Base-by-base conservation (phyloP, 2,329 filamentous ascomycete genomes). In the Sordariomycetes sp. region DNA sequence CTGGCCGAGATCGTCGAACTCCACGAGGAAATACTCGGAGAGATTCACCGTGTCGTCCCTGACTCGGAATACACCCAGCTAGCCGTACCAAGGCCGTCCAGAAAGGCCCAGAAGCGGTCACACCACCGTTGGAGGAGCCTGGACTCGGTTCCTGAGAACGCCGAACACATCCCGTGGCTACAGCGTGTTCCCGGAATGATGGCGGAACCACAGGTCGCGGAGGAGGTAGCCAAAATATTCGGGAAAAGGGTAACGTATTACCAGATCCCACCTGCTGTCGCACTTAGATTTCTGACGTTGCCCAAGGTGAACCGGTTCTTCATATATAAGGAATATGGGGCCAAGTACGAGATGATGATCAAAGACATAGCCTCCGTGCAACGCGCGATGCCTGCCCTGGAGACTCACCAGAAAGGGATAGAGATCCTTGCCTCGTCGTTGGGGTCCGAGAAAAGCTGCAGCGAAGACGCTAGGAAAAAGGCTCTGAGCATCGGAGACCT, bases 301-400 rank as follows among this genome's bases (percentile, higher is more conserved):
- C 16, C 34, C 20, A 40, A 96, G 89, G 86, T 95, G 74, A 81
- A 83, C 60, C 84, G 85, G 0, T 94, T 97, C 72, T 88, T 89
- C 67, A 78, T 87, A 55, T 99, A 99, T 68, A 89, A 96, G 72
- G 89, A 96, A 65, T 99, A 96, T 69, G 89, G 89, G 40, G 88
- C 88, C 56, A 93, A 93, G 67, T 96, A 94, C 70, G 90, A 95
- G 64, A 79, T 90, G 63, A 88, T 97, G 77, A 84, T 88, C 53
- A 85, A 88, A 62, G 90, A 96, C 62, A 75, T 95, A 40, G 82
- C 85, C 37, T 79, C 85, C 28, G 79, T 87, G 18, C 83, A 88
- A 61, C 81, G 85, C 60, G 81, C 80, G 7, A 80, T 89, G 63
- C 83, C 84, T 25, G 80, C 87, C 55, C 96, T 90, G 89, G 80